Base-by-base conservation (phyloP, 768 basidiomycete species). In the Termitomyces bulborhizus region DNA sequence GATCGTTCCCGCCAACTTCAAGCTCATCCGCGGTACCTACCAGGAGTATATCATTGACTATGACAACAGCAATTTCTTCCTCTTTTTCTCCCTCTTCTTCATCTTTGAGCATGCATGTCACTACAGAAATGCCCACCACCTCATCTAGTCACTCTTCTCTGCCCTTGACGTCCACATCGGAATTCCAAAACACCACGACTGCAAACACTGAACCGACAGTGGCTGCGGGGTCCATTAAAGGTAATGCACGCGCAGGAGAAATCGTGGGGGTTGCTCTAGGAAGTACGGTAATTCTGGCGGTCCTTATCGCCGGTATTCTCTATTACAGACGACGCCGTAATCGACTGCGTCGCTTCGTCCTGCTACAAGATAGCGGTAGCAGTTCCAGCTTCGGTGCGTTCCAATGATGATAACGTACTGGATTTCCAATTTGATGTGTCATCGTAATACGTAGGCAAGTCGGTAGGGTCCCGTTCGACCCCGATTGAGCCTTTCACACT, bases 401-500 rank as follows among this genome's bases (percentile, higher is more conserved):
- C 27, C 4, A 6, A 13, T 46, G 3, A 0, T 34, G 26, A 16
- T 27, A 49, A 37, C 3, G 11, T 16, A n/a, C 15, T 13, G 2
- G 24, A 26, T 26, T 21, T 34, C 32, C 13, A 21, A 24, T 34
- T 18, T 47, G 13, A 47, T 21, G 0, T 46, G 46, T 18, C 13
- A 37, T 27, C 2, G 5, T n/a, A 34, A 46, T 18, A 21, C 13
- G n/a, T 24, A 39, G 47, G 9, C 47, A 37, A 26, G 7, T 7
- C 16, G 11, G 26, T 16, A 3, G 26, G 26, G 26, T 26, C 51
- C 5, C 46, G n/a, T 27, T 24, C 24, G 11, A 43, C 47, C 3
- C 32, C 15, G 3, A 15, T 48, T 5, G 31, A 39, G 24, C 54
- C 54, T 32, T 55, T 55, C n/a, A 55, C 46, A 2, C 54, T 55